Evolutionary conservation across 495 filamentous ascomycete species (phyloP), one percentile per base, ranked within the genome.

Genomic region (Lentithecium fluviatile): DNA sequence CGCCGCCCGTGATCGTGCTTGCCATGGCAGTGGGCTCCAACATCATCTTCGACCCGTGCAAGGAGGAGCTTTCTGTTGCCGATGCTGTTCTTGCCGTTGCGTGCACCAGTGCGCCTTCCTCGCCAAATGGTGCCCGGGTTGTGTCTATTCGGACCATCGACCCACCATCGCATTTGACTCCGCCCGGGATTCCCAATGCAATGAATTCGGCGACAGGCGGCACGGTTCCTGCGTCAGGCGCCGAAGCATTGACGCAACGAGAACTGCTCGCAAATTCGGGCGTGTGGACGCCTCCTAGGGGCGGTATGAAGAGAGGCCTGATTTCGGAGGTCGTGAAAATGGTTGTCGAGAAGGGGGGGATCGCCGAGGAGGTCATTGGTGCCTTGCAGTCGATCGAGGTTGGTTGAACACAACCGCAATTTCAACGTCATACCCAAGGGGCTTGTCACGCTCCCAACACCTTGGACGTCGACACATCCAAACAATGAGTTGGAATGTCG

Each of bases 21-120:
- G 90, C 97, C 15, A 87, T 95, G 72, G 82, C 85, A 13, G 89
- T 96, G 0, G 90, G 86, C 54, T 81, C 85, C 15, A 97, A 90
- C 68, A 85, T 97, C 71, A 87, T 98, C 66, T 96, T 97, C 77
- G 94, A 98, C 72, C 94, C 94, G 0, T 85, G 82, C 45, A 82
- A 85, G 50, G 90, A 96, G 69, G 94, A 98, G 75, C 84, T 98
- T 1, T 87, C 90, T 0, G 93, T 97, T 15, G 94, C 94, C 4
- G 93, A 97, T 62, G 82, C 85, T 26, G 88, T 91, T 8, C 77
- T 96, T 56, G 92, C 93, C 0, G 52, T 75, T 23, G 64, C 70
- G 15, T 61, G 62, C 19, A 58, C 56, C 11, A 43, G n/a, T 19
- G 52, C 58, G 12, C 34, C 20, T 15, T 93, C 15, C 78, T 78